Evolutionary conservation across 2,329 filamentous ascomycete genomes (phyloP), one percentile per base, ranked within the genome.

Genomic region (Lasiodiplodia theobromae): DNA sequence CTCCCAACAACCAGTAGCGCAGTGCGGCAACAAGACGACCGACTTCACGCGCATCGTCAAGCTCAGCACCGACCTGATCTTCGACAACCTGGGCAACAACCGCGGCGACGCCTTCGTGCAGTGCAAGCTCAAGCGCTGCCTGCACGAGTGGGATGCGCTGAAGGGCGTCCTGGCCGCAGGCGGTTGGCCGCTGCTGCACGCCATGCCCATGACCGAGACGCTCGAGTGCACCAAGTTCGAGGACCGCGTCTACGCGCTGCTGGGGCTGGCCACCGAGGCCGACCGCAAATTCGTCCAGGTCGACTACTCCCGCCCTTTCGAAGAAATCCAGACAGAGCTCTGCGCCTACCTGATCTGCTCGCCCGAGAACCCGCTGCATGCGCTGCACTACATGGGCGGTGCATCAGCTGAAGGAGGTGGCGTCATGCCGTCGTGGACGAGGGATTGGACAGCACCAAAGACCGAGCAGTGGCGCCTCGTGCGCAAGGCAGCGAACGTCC

Each of bases 161-260:
- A 4, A 28, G 25, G 2, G 25, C 47, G 47, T 23, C 21, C 47
- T 51, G n/a, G 47, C 16, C n/a, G 47, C n/a, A 5, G 47, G 47
- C 21, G 47, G 47, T n/a, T 51, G 47, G 47, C 21, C 47, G 6
- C 47, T 51, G 0, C n/a, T 51, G 8, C 21, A 21, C 21, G 47
- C 47, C 47, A 21, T 51, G 47, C 47, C 18, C 7, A 51, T 51
- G n/a, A 51, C 47, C n/a, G 47, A 51, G 7, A n/a, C 10, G 47
- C 47, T 51, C n/a, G 18, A 51, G 4, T 51, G 47, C 47, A 51
- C 47, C 8, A 4, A 21, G 3, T 51, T 21, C 21, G 47, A 51
- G 21, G 47, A 51, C 47, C 47, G 47, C 47, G 47, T 51, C 47
- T 51, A 21, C 47, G 47, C 47, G n/a, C 21, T 51, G 47, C 47